These are phyloP conservation scores for Sutorius australiensis DNA, from an alignment of 768 basidiomycete genomes.

Conservation along the genomic window DNA sequence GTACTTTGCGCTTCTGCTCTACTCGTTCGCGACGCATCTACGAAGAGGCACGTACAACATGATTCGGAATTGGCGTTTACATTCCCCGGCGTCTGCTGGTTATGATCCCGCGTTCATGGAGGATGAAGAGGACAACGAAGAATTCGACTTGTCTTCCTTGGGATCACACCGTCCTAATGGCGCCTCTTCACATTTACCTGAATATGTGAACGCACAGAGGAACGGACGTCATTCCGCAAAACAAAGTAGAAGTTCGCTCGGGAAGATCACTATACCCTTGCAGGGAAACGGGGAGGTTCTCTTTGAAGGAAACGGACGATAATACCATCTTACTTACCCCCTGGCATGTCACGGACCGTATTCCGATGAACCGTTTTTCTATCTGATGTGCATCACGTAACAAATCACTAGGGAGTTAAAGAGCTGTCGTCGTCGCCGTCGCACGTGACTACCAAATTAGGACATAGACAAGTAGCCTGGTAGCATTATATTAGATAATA, in stretches of 20 bases:
- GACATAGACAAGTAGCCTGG: too few species aligned
- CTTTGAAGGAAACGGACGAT: slow-evolving; percentile 59
- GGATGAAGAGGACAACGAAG: slow-evolving; percentile 63
- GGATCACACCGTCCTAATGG: slow-evolving; percentile 42
- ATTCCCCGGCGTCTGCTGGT: slow-evolving; percentile 18
- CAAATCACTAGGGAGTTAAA: too few species aligned
- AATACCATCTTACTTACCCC: slow-evolving; percentile 24
- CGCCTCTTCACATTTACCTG: slow-evolving; percentile 53
- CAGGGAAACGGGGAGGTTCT: slow-evolving; percentile 51
- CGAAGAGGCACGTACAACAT: slow-evolving; percentile 87
- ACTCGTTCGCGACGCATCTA: slow-evolving; percentile 91
- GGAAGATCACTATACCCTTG: slow-evolving; percentile 33
- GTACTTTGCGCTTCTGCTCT: slow-evolving; percentile 86
- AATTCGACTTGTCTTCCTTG: slow-evolving; percentile 65
- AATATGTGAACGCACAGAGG: slow-evolving; percentile 58
- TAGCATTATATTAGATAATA: too few species aligned
- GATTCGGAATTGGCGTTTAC: slow-evolving; percentile 46
- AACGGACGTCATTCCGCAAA: slow-evolving; percentile 26
- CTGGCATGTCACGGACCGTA: slow-evolving; percentile 11
- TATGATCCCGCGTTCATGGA: slow-evolving; percentile 36
- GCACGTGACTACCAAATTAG: too few species aligned
- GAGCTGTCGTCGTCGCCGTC: too few species aligned
- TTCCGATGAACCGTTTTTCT: slow-evolving; percentile 6
- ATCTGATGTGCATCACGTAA: neutral
- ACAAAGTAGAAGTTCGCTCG: slow-evolving; percentile 23